Conservation (phyloP, 2,329 filamentous ascomycete species). For the Aureobasidium sp. region DNA sequence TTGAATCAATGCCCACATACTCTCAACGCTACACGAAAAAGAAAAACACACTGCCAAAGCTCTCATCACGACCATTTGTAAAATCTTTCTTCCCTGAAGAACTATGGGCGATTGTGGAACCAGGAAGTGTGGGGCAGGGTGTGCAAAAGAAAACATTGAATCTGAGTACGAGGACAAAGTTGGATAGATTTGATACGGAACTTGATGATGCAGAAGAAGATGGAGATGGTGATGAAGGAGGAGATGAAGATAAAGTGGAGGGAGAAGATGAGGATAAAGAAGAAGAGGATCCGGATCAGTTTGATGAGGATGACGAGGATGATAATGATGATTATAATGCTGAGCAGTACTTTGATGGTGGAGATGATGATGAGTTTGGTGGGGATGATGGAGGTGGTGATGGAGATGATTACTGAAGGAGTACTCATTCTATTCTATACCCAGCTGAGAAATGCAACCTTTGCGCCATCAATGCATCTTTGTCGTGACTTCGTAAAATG, state of each 20-base stretch:
- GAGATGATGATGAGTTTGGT: slow-evolving; percentile 62
- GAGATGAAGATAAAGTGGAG: slow-evolving; percentile 53
- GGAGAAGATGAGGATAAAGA: slow-evolving; percentile 61
- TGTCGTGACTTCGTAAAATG: neutral
- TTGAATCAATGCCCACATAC: slow-evolving; percentile 68
- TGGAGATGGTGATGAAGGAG: slow-evolving; percentile 37
- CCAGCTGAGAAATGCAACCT: neutral
- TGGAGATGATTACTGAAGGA: slow-evolving; percentile 14
- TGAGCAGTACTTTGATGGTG: slow-evolving; percentile 70
- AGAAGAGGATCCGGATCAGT: slow-evolving; percentile 67
- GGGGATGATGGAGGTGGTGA: slow-evolving; percentile 54
- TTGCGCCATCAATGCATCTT: slow-evolving; percentile 11
- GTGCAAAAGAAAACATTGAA: slow-evolving; percentile 22
- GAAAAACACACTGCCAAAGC: slow-evolving; percentile 59
- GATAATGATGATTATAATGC: slow-evolving; percentile 69
- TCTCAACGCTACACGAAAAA: slow-evolving; percentile 62
- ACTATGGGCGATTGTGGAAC: slow-evolving; percentile 60
- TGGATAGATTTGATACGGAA: slow-evolving; percentile 34
- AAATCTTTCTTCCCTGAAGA: slow-evolving; percentile 66
- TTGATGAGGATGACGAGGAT: slow-evolving; percentile 61
- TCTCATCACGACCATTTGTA: slow-evolving; percentile 61
- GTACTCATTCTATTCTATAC: neutral
- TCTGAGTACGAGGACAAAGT: slow-evolving; percentile 14
- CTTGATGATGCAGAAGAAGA: slow-evolving; percentile 42
- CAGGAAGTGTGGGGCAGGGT: slow-evolving; percentile 28